A percentile compares a stretch with the other conserved stretches of the same genome.
Evolutionary conservation across 768 basidiomycete genomes (phyloP).

Genomic region (Mycena kentingensis): DNA sequence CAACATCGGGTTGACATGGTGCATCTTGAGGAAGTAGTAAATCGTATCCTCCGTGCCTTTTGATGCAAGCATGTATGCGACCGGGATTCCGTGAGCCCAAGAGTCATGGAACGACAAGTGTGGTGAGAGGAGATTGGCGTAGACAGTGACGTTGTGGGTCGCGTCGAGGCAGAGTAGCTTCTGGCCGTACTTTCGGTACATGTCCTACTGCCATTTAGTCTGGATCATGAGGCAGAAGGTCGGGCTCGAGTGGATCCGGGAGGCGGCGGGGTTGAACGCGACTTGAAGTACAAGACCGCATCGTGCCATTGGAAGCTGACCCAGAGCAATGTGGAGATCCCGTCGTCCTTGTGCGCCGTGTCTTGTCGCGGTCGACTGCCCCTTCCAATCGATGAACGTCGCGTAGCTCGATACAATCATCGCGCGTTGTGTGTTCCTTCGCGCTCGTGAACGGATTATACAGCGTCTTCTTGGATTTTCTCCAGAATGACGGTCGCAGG

Average conservation of each 20-base stretch:
- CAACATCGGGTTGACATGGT: background rate
- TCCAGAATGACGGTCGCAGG: no score
- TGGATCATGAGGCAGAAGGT: constrained; percentile 12
- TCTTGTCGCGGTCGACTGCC: constrained; percentile 17
- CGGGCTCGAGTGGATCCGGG: constrained; percentile 5
- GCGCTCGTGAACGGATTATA: no score
- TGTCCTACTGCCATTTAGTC: constrained; percentile 11
- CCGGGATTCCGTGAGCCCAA: constrained; percentile 22
- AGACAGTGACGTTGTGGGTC: constrained; percentile 21
- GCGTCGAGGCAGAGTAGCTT: constrained; percentile 17
- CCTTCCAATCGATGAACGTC: constrained; percentile 9
- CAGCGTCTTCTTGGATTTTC: background rate
- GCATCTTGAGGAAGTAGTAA: constrained; percentile 9
- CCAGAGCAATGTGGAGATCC: constrained; percentile 9
- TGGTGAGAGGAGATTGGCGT: constrained; percentile 10
- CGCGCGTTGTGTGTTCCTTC: background rate
- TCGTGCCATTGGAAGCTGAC: background rate
- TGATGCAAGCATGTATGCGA: constrained; percentile 24
- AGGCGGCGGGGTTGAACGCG: constrained; percentile 5
- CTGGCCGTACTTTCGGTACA: constrained; percentile 7
- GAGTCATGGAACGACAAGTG: constrained; percentile 12
- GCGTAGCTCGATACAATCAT: constrained; percentile 4
- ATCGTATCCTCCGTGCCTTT: constrained; percentile 23
- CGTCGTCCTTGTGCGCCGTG: constrained; percentile 12
- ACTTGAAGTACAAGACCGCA: constrained; percentile 14